Conservation (phyloP, 352 stramenopile genomes). For the Phytophthora vignae region DNA sequence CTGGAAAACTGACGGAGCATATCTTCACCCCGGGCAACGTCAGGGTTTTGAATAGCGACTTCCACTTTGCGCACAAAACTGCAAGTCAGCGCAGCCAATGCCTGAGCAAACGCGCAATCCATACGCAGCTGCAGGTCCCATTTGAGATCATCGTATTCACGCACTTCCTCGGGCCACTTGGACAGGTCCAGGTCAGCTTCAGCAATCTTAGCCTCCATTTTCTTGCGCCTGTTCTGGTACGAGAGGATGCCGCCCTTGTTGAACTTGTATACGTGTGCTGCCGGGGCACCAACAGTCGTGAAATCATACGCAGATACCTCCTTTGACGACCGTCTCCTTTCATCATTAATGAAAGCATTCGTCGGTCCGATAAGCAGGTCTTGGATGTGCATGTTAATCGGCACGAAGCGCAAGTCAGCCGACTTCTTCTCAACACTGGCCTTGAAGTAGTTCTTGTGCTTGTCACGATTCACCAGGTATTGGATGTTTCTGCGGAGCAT, state of each 20-base stretch:
- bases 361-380: constrained; percentile 85
- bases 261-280: constrained; percentile 90
- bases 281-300: constrained; percentile 82
- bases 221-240: constrained; percentile 80
- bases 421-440: constrained; percentile 90
- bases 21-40: constrained; percentile 77
- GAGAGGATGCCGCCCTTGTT: constrained; percentile 88
- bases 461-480: constrained; percentile 87
- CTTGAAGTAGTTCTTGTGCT: constrained; percentile 92
- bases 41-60: constrained; percentile 81
- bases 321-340: constrained; percentile 77
- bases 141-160: constrained; percentile 86
- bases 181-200: constrained; percentile 74
- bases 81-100: constrained; percentile 72
- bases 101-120: constrained; percentile 84
- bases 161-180: constrained; percentile 85
- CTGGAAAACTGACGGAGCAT: constrained; percentile 85
- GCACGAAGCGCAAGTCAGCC: constrained; percentile 81
- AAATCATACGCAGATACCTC: constrained; percentile 88
- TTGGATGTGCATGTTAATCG: constrained; percentile 90
- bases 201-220: constrained; percentile 80
- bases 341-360: constrained; percentile 88
- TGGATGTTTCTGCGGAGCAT: constrained; percentile 87
- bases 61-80: constrained; percentile 90
- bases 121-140: constrained; percentile 89